Evolutionary conservation across 2,329 filamentous ascomycete species (phyloP).

Genomic region (Sphaerulina musiva): DNA sequence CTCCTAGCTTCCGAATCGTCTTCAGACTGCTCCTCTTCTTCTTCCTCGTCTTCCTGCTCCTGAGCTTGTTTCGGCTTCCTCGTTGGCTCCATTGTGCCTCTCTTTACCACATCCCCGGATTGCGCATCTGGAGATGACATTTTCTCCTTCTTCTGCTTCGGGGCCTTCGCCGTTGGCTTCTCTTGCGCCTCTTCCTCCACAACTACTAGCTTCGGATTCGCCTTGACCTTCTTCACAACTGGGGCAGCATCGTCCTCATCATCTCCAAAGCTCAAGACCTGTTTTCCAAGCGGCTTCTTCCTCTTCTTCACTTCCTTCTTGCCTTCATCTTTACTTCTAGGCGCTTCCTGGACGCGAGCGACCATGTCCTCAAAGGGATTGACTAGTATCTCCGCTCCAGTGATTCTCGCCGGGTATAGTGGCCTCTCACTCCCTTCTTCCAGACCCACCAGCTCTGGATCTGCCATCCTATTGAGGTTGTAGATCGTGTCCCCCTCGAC

Average conservation of each 20-base stretch:
- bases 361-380: slow-evolving; percentile 81
- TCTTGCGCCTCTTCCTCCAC: slow-evolving; percentile 30
- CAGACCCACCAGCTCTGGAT: slow-evolving; percentile 64
- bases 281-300: slow-evolving; percentile 69
- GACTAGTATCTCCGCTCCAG: slow-evolving; percentile 64
- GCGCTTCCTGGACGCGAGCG: slow-evolving; percentile 55
- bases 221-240: slow-evolving; percentile 68
- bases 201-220: slow-evolving; percentile 66
- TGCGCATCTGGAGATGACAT: slow-evolving; percentile 13
- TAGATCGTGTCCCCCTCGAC: slow-evolving; percentile 93
- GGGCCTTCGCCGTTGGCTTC: slow-evolving; percentile 19
- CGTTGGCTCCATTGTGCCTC: neutral
- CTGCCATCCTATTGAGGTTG: slow-evolving; percentile 88
- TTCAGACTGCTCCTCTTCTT: slow-evolving; percentile 24
- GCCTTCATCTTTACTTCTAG: slow-evolving; percentile 43
- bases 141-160: slow-evolving; percentile 21
- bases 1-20: slow-evolving; percentile 14
- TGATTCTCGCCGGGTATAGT: slow-evolving; percentile 76
- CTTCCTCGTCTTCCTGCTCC: slow-evolving; percentile 10
- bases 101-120: slow-evolving; percentile 10
- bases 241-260: slow-evolving; percentile 60
- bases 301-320: slow-evolving; percentile 52
- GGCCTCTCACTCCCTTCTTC: slow-evolving; percentile 69
- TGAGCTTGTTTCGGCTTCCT: neutral
- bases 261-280: slow-evolving; percentile 66